These are phyloP conservation scores for Diaporthe destruens DNA, from an alignment of 2,329 filamentous ascomycete species.

Conservation along the genomic window DNA sequence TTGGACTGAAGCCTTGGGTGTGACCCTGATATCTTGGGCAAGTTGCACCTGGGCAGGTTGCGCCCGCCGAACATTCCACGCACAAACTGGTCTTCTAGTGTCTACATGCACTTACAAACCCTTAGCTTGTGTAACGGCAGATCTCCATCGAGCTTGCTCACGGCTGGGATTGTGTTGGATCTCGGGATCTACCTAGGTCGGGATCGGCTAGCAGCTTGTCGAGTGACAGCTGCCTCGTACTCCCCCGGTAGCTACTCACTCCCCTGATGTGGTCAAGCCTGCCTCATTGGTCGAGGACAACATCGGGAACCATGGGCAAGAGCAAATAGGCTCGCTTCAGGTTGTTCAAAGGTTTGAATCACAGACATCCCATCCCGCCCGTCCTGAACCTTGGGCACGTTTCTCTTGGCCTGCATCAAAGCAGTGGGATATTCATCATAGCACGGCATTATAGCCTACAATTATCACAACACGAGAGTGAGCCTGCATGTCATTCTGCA, in stretches of 20 bases:
- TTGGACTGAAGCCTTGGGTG: constrained; percentile 2
- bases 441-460: not conserved
- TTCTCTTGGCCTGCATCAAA: no score
- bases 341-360: no score
- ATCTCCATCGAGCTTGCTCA: constrained; percentile 1
- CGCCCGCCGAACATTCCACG: constrained; percentile 17
- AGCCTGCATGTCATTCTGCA: no score
- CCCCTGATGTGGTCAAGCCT: no score
- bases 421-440: not conserved
- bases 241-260: no score
- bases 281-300: no score
- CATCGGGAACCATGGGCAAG: no score
- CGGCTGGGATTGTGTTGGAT: not conserved
- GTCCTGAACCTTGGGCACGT: no score
- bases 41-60: not conserved
- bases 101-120: no score
- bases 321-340: no score
- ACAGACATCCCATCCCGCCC: no score
- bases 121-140: not conserved
- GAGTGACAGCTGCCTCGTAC: not conserved
- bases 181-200: not conserved
- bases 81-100: constrained; percentile 8
- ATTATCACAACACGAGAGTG: not conserved
- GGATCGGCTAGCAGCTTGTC: not conserved
- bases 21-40: constrained; percentile 4